Percentiles rank a stretch among this genome's conserved stretches.
phyloP scores from a whole-genome alignment of 768 basidiomycete species.

The Lentinula sp. region DNA sequence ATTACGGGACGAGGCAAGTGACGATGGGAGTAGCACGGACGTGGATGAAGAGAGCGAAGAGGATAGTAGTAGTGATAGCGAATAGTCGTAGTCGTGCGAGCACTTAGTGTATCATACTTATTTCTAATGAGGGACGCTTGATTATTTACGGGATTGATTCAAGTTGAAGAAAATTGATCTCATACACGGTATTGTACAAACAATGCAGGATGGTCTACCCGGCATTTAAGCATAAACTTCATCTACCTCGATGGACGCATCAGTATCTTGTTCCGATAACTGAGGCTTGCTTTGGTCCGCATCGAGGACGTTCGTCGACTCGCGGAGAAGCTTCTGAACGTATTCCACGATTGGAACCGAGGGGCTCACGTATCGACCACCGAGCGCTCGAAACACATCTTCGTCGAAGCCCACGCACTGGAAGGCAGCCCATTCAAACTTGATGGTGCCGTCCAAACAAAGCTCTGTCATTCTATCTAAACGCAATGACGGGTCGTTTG shows the following conservation, averaged over 20 bases:
- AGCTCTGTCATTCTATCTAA: not conserved
- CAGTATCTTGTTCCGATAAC: not conserved
- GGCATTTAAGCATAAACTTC: too few species aligned
- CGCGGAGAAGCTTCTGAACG: not conserved
- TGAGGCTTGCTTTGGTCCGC: not conserved
- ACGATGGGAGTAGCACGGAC: slow-evolving; percentile 46
- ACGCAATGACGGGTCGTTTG: not conserved
- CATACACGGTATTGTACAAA: too few species aligned
- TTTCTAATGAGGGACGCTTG: not conserved
- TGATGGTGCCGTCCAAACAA: not conserved
- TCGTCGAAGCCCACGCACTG: not conserved
- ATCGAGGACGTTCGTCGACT: not conserved
- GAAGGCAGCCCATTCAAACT: not conserved
- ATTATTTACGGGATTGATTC: not conserved
- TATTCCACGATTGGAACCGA: not conserved
- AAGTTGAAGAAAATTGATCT: too few species aligned
- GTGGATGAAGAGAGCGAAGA: slow-evolving; percentile 48
- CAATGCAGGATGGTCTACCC: too few species aligned
- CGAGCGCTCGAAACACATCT: not conserved
- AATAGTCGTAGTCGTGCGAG: slow-evolving; percentile 19
- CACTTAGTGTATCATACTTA: not conserved
- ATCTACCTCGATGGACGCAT: not conserved
- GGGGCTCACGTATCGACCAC: not conserved
- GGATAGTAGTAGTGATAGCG: slow-evolving; percentile 50
- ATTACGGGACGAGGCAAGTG: slow-evolving; percentile 39